Base-by-base conservation (phyloP, 1,284 basidiomycete species). In the Phellopilus nigrolimitatus region DNA sequence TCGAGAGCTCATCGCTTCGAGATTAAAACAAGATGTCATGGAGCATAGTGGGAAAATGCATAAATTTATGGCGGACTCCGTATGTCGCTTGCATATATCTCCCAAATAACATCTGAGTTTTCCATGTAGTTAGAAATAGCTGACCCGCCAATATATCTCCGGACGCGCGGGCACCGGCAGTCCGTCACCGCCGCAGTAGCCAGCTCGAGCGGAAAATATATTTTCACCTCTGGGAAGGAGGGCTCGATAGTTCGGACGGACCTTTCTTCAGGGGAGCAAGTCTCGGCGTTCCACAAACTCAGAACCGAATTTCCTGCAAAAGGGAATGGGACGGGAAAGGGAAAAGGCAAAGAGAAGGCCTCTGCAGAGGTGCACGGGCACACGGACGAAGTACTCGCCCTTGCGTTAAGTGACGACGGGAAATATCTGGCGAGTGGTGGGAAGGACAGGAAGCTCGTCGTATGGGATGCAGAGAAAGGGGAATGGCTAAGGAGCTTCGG, bases 351-450 rank as follows among this genome's bases (percentile, higher is more conserved):
- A 62, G 76, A 65, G 10, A 79, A 72, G 57, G 71, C 64, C 8
- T 67, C 68, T 51, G 64, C 59, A 1, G 70, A 74, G 8, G 60
- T 80, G 2, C 68, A 76, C 48, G 95, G 95, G 0, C 95, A 99
- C 65, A 84, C 82, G 1, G 91, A 93, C 61, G 88, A 94, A 64
- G 79, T 99, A 0, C 75, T 91, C 53, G 74, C 84, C 1, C 71
- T 99, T 13, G 90, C 95, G 0, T 64, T 97, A 43, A 95, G 90
- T 57, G 78, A 81, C 30, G 91, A 98, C 66, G 94, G 90, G 1
- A 84, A 79, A 61, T 84, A 84, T 58, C 76, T 99, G 1, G 93
- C 85, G 0, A 93, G 89, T 57, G 94, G 84, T 1, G 95, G 95
- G 0, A 80, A 80, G 62, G 95, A 99, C 63, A 76, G 81, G 57